Base-by-base conservation (phyloP, 495 filamentous ascomycete species). In the Podospora anserina region DNA sequence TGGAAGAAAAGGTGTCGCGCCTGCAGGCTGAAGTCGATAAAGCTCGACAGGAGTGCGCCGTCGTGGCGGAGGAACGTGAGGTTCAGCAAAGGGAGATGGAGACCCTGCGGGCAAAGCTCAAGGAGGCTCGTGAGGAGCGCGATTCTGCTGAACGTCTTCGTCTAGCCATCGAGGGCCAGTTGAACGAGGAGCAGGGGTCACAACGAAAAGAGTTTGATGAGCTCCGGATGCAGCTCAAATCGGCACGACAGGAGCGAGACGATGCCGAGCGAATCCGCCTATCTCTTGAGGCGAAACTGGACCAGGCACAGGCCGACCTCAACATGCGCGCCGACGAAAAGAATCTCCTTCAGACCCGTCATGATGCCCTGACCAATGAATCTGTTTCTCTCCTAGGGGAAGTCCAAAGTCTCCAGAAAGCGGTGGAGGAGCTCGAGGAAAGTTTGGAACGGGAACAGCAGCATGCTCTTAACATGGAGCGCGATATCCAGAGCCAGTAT, bases 281-380 rank as follows among this genome's bases (percentile, higher is more conserved):
- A 56, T 81, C 85, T 53, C 76, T 93, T 30, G 89, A 92, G 72
- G 78, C 80, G 44, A 79, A 79, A 44, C 78, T 90, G 39, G 78
- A 84, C 32, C 86, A 90, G 56, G 85, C 90, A 2, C 84, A 90
- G 65, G 76, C 82, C 26, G 79, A 82, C 23, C 76, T 90, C 7
- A 82, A 88, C 55, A 78, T 86, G 39, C 69, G 78, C 9, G 63
- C 73, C 23, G 89, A 93, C 30, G 90, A 93, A 74, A 92, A 91
- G 71, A 85, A 89, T 54, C 82, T 92, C 18, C 80, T 93, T 18
- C 88, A 90, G 62, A 85, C 84, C 32, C 89, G 89, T 4, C 89
- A 93, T 71, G 84, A 89, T 68, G 86, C 90, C 32, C 78, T 93
- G 61, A 89, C 88, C 0, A 81, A 83, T 44, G 91, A 93, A 78